These are phyloP conservation scores for Arthrobotrys musiformis DNA, from an alignment of 2,329 filamentous ascomycete species.

Conservation along the genomic window DNA sequence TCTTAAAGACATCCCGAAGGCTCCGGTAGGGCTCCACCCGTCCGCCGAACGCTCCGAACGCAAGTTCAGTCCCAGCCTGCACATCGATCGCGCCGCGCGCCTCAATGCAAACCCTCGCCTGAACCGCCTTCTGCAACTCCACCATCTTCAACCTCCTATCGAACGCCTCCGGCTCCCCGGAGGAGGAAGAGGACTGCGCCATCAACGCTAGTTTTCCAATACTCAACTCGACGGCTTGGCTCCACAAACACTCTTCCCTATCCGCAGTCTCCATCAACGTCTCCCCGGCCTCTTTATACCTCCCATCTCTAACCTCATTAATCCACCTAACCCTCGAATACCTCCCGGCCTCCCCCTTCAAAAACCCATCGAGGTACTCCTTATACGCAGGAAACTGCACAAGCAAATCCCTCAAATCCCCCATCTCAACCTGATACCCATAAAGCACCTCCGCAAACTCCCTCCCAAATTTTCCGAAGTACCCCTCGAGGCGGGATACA, in stretches of 20 bases:
- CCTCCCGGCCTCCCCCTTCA: conserved; percentile 76
- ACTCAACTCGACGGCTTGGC: conserved; percentile 90
- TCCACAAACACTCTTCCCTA: conserved; percentile 85
- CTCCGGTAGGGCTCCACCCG: conserved; percentile 31
- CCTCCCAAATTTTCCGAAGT: conserved; percentile 74
- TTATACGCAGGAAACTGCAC: conserved; percentile 68
- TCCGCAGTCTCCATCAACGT: conserved; percentile 77
- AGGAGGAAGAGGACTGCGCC: too few species aligned
- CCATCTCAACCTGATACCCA: conserved; percentile 76
- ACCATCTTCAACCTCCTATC: conserved; percentile 75
- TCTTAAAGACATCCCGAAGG: conserved; percentile 73
- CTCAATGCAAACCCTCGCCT: conserved; percentile 74
- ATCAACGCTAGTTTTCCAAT: conserved; percentile 79
- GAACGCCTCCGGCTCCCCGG: conserved; percentile 67
- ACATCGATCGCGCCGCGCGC: conserved; percentile 80
- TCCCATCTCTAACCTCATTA: conserved; percentile 84
- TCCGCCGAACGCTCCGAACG: conserved; percentile 72
- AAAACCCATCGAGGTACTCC: conserved; percentile 78
- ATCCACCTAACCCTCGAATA: conserved; percentile 91
- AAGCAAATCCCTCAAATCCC: conserved; percentile 75
- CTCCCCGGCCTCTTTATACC: conserved; percentile 77
- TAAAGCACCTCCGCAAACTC: conserved; percentile 82
- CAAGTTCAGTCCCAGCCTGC: conserved; percentile 79
- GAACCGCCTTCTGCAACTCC: conserved; percentile 81
- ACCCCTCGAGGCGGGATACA: conserved; percentile 64